Conservation (phyloP, 352 stramenopile genomes). For the Phytopythium chamaehyphon region DNA sequence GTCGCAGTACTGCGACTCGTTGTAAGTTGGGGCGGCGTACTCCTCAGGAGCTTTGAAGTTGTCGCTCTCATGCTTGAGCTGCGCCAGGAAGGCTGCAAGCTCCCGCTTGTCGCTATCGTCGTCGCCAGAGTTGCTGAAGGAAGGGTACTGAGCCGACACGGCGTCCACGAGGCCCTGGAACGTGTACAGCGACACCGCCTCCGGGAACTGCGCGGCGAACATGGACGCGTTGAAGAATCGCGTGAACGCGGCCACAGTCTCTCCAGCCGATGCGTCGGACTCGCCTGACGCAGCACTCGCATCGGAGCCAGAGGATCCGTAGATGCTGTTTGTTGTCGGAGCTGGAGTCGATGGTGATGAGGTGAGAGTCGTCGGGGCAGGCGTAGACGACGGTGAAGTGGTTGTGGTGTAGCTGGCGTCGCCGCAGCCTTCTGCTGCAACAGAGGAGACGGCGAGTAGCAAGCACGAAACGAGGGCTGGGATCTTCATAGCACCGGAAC, state of each 20-base stretch:
- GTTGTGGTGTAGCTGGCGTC: background rate
- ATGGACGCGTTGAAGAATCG: constrained; percentile 32
- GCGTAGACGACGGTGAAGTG: no score
- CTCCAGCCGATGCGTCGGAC: background rate
- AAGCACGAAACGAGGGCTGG: background rate
- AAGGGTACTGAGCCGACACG: constrained; percentile 26
- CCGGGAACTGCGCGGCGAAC: constrained; percentile 32
- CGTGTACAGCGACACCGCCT: constrained; percentile 34
- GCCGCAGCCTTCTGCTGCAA: background rate
- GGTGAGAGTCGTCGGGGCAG: background rate
- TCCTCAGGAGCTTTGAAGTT: constrained; percentile 39
- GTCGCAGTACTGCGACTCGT: constrained; percentile 42
- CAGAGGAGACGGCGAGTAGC: background rate
- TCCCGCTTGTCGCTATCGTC: constrained; percentile 34
- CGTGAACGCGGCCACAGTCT: constrained; percentile 14
- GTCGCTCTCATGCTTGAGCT: constrained; percentile 39
- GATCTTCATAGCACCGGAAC: background rate
- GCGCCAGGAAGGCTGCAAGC: constrained; percentile 39
- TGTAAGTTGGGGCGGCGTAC: constrained; percentile 31
- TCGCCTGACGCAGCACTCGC: background rate
- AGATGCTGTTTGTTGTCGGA: background rate
- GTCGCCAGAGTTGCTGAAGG: constrained; percentile 41
- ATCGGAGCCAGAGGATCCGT: background rate
- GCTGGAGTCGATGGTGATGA: background rate
- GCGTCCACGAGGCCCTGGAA: constrained; percentile 37